phyloP scores from a whole-genome alignment of 306 rosid genomes.

The Cucurbita pepo region DNA sequence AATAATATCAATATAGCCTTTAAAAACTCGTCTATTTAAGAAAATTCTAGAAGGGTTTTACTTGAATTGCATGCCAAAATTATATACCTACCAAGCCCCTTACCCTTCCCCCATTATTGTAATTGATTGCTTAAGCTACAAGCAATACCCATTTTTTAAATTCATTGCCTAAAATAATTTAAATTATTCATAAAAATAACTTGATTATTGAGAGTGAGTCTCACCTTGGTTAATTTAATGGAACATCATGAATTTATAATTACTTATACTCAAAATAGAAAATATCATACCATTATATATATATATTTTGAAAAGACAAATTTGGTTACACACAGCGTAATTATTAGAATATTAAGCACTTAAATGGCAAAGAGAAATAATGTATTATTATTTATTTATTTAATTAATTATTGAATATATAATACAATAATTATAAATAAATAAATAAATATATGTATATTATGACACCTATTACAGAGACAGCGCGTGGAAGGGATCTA shows the following conservation, averaged over 20 bases:
- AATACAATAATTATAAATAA: no score
- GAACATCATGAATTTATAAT: no score
- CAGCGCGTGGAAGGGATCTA: neutral
- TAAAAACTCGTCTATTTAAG: neutral
- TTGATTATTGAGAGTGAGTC: neutral
- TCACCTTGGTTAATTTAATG: no score
- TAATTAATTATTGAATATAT: neutral
- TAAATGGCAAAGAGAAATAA: neutral
- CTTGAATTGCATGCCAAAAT: neutral
- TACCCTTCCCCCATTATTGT: neutral
- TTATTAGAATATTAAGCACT: conserved; percentile 15
- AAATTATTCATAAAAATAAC: neutral
- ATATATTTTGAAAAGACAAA: conserved; percentile 14
- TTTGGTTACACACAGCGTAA: conserved; percentile 19
- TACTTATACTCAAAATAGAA: no score
- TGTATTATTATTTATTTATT: neutral
- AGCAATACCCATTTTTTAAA: neutral
- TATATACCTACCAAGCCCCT: no score
- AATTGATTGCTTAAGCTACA: neutral
- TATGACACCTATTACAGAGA: neutral
- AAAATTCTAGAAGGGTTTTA: neutral
- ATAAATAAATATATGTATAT: neutral
- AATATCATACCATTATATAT: no score
- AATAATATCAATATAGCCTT: neutral
- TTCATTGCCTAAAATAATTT: neutral